Evolutionary conservation across 108 stramenopile genomes (phyloP).

Genomic region (Licmophora abbreviata): DNA sequence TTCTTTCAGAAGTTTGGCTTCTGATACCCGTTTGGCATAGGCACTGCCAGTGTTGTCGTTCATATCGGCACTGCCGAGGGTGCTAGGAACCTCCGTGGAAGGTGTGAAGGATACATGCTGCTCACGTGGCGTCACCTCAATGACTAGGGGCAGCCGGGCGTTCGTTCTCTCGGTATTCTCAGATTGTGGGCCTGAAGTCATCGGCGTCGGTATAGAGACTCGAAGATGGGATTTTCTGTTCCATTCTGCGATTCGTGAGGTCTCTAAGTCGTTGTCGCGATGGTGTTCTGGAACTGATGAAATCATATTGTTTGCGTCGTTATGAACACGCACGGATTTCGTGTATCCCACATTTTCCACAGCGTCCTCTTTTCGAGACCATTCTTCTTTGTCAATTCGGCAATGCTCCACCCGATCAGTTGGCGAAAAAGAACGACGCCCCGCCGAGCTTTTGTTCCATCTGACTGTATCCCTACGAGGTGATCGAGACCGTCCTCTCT

Average conservation of each 20-base stretch:
- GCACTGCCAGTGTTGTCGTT: background rate
- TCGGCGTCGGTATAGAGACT: no score
- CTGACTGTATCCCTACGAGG: background rate
- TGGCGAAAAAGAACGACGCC: no score
- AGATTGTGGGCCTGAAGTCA: background rate
- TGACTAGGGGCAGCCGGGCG: no score
- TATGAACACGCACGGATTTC: no score
- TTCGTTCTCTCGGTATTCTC: background rate
- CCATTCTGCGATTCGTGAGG: background rate
- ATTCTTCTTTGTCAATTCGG: no score
- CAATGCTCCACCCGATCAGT: no score
- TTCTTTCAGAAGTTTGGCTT: background rate
- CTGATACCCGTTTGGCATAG: slow-evolving; percentile 2
- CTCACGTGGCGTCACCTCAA: background rate
- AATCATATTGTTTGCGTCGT: no score
- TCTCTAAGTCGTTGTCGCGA: background rate
- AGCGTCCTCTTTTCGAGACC: no score
- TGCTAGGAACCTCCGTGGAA: slow-evolving; percentile 1
- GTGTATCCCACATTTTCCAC: no score
- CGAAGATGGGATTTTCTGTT: no score
- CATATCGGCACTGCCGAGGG: background rate
- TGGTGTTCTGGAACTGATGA: no score
- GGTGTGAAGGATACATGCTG: slow-evolving; percentile 5
- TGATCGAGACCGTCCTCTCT: background rate
- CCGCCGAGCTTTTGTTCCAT: no score